Evolutionary conservation across 2,329 filamentous ascomycete genomes (phyloP).

Genomic region (Calcarisporium arbuscula): DNA sequence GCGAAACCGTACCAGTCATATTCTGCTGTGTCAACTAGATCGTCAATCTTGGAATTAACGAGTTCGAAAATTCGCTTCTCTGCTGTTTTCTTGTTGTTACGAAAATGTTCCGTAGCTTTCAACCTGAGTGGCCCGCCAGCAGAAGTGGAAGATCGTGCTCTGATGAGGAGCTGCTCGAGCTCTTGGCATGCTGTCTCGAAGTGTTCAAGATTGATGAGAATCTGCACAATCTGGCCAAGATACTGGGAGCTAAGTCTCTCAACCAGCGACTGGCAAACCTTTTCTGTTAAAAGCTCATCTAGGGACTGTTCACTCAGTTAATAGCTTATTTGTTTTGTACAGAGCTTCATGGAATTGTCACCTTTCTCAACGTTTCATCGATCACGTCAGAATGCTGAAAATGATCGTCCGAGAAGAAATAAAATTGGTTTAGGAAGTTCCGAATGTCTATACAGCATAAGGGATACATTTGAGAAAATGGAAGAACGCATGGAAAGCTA

Average conservation of each 20-base stretch:
- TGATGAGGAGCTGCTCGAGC: constrained; percentile 77
- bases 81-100: constrained; percentile 86
- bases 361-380: constrained; percentile 80
- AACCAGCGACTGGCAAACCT: constrained; percentile 85
- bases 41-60: constrained; percentile 97
- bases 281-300: constrained; percentile 88
- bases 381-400: constrained; percentile 87
- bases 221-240: constrained; percentile 95
- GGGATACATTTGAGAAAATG: constrained; percentile 98
- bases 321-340: background rate
- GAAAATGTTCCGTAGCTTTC: constrained; percentile 78
- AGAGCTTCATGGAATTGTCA: constrained; percentile 21
- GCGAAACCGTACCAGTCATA: constrained; percentile 69
- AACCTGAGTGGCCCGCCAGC: constrained; percentile 75
- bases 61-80: constrained; percentile 98
- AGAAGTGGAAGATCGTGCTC: constrained; percentile 75
- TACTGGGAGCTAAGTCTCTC: constrained; percentile 89
- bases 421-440: constrained; percentile 97
- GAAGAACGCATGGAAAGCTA: constrained; percentile 89
- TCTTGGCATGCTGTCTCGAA: constrained; percentile 92
- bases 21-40: constrained; percentile 92
- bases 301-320: constrained; percentile 57
- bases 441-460: constrained; percentile 97
- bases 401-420: constrained; percentile 94
- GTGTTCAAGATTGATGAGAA: constrained; percentile 94